Evolutionary conservation across 768 basidiomycete species (phyloP).

Genomic region (Tricholoma flavovirens): DNA sequence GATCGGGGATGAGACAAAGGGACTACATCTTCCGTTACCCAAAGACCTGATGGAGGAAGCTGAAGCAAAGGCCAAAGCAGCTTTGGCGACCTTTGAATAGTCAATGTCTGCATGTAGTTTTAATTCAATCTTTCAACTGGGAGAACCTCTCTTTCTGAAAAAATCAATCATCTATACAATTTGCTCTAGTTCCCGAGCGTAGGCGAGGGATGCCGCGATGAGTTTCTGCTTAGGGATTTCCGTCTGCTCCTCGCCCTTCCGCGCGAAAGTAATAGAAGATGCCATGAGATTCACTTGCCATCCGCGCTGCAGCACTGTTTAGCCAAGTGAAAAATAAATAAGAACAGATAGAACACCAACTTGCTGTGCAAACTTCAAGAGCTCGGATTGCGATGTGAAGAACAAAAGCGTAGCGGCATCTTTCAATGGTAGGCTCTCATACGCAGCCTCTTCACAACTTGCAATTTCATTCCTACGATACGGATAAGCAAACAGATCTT

Average conservation of each 20-base stretch:
- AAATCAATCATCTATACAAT: conserved; percentile 70
- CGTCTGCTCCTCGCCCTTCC: conserved; percentile 73
- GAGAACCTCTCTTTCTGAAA: not conserved
- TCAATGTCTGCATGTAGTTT: conserved; percentile 10
- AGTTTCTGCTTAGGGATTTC: conserved; percentile 86
- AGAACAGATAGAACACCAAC: conserved; percentile 34
- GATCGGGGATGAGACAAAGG: conserved; percentile 82
- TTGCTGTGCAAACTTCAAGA: conserved; percentile 76
- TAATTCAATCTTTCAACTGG: conserved; percentile 7
- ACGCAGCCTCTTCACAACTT: conserved; percentile 91
- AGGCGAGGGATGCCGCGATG: conserved; percentile 68
- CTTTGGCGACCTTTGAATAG: conserved; percentile 58
- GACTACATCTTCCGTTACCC: conserved; percentile 79
- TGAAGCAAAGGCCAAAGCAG: conserved; percentile 80
- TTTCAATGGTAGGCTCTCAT: conserved; percentile 83
- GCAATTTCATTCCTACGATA: conserved; percentile 86
- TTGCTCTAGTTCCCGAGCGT: conserved; percentile 86
- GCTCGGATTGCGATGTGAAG: conserved; percentile 77
- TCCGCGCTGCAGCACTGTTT: conserved; percentile 49
- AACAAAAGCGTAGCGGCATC: conserved; percentile 90
- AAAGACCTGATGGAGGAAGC: conserved; percentile 81
- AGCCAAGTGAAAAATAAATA: not conserved
- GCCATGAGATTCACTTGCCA: conserved; percentile 78
- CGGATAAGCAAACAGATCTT: not conserved
- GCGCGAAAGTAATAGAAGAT: conserved; percentile 69